phyloP scores from a whole-genome alignment of 2,329 filamentous ascomycete species.

The Colletotrichum cuscutae region DNA sequence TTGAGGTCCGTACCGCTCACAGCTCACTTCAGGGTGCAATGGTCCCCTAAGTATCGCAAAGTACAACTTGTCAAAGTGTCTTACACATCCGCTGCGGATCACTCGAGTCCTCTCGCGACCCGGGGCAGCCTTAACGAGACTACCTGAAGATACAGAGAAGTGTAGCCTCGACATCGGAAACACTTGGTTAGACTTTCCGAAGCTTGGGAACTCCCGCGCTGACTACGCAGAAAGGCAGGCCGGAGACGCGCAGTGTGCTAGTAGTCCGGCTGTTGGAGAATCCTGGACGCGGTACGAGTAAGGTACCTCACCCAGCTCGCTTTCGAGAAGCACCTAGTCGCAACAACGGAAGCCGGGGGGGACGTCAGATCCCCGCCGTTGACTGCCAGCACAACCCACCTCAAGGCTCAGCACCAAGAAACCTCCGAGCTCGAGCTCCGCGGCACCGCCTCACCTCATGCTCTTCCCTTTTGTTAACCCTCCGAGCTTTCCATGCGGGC shows the following conservation, averaged over 20 bases:
- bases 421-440: slow-evolving; percentile 31
- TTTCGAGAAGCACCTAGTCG: slow-evolving; percentile 3
- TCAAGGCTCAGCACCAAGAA: slow-evolving; percentile 19
- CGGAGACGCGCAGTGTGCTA: background rate
- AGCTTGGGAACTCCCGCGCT: background rate
- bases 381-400: slow-evolving; percentile 30
- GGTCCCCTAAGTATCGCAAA: background rate
- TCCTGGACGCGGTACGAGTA: slow-evolving; percentile 1
- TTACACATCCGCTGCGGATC: background rate
- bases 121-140: too few relatives aligned
- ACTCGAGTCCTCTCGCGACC: too few relatives aligned
- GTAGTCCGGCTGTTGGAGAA: slow-evolving; percentile 1
- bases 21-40: background rate
- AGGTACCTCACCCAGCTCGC: slow-evolving; percentile 4
- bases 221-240: background rate
- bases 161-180: background rate
- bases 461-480: background rate
- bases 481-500: slow-evolving; percentile 31
- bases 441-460: slow-evolving; percentile 28
- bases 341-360: slow-evolving; percentile 18
- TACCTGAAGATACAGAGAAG: too few relatives aligned
- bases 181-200: background rate
- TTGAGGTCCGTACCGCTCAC: background rate
- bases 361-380: slow-evolving; percentile 31
- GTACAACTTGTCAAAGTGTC: background rate